Evolutionary conservation across 2,329 filamentous ascomycete species (phyloP).

Genomic region (Sclerotinia sclerotiorum): DNA sequence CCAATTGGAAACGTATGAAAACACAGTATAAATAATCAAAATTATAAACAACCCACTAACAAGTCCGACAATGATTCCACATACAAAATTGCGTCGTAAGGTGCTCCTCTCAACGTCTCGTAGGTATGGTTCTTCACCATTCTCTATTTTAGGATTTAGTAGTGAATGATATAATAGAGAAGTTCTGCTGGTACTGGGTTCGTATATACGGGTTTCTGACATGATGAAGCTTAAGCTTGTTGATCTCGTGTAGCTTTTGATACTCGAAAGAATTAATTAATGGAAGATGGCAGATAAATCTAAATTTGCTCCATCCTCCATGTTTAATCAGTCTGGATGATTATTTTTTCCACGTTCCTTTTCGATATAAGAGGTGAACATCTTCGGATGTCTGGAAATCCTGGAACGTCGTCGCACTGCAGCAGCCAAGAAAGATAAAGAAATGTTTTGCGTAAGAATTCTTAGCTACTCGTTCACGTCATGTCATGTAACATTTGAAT

Average conservation of each 20-base stretch:
- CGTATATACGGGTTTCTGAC: neutral
- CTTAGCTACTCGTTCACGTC: neutral
- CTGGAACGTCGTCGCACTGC: neutral
- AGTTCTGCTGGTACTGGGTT: neutral
- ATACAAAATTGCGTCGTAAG: neutral
- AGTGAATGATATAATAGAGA: slow-evolving; percentile 6
- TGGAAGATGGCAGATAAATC: neutral
- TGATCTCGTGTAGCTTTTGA: neutral
- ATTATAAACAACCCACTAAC: neutral
- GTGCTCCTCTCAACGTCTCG: neutral
- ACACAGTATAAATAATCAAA: neutral
- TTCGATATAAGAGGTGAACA: neutral
- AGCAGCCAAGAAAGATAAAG: no score
- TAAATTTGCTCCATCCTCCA: neutral
- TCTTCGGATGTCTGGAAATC: neutral
- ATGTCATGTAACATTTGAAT: neutral
- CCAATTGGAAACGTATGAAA: slow-evolving; percentile 4
- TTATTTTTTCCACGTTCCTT: neutral
- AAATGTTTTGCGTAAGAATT: neutral
- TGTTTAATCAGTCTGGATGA: neutral
- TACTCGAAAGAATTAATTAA: neutral
- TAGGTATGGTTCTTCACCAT: neutral
- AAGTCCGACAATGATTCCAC: slow-evolving; percentile 1
- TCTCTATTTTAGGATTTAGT: slow-evolving; percentile 1
- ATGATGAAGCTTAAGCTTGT: neutral